phyloP scores from a whole-genome alignment of 2,329 filamentous ascomycete genomes.

The Colletotrichum tropicicola region DNA sequence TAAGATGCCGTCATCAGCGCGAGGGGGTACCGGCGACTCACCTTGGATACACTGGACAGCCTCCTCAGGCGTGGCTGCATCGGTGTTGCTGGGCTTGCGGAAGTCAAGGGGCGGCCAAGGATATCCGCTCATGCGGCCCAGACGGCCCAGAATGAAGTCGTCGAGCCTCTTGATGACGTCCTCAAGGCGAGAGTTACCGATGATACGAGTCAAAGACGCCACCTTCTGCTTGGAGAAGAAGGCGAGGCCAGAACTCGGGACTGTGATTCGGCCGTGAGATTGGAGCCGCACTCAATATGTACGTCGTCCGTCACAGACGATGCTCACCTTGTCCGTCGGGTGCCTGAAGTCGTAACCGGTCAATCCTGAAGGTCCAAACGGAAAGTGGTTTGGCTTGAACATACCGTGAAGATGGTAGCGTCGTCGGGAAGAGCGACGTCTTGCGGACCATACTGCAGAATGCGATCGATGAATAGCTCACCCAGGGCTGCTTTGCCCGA shows the following conservation, averaged over 20 bases:
- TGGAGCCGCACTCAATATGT: too few species aligned
- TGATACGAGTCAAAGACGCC: conserved; percentile 34
- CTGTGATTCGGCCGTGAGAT: conserved; percentile 1
- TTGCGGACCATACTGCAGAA: background rate
- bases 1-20: background rate
- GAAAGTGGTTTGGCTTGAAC: too few species aligned
- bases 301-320: too few species aligned
- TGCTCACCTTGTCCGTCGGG: background rate
- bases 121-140: background rate
- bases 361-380: too few species aligned
- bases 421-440: background rate
- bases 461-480: background rate
- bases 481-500: background rate
- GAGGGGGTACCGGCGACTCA: background rate
- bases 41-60: background rate
- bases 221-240: conserved; percentile 46
- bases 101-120: background rate
- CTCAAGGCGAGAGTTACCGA: conserved; percentile 27
- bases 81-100: background rate
- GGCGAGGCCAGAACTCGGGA: conserved; percentile 37
- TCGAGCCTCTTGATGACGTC: conserved; percentile 30
- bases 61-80: background rate
- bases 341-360: too few species aligned
- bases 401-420: background rate
- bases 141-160: conserved; percentile 11